phyloP scores from a whole-genome alignment of 2,329 filamentous ascomycete species.

The Paraphoma chrysanthemicola region DNA sequence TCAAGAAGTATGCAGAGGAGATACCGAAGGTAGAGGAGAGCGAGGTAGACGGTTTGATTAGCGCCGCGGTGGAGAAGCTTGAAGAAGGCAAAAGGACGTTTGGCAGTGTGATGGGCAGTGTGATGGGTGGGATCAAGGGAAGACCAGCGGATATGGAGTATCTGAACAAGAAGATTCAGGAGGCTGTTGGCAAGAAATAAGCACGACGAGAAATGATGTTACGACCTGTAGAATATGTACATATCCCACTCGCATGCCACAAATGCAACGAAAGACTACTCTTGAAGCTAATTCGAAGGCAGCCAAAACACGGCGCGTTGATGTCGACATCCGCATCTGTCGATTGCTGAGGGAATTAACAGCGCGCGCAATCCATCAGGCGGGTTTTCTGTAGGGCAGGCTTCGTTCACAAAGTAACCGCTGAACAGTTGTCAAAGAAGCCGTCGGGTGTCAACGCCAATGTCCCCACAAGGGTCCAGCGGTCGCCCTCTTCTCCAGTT shows the following conservation, averaged over 20 bases:
- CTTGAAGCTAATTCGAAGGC: too few species aligned
- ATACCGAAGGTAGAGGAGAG: conserved; percentile 66
- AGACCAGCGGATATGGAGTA: conserved; percentile 69
- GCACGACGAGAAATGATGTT: background rate
- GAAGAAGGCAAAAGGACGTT: conserved; percentile 59
- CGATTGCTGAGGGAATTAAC: too few species aligned
- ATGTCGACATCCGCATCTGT: too few species aligned
- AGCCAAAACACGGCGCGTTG: too few species aligned
- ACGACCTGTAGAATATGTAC: too few species aligned
- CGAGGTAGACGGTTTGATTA: conserved; percentile 64
- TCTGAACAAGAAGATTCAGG: conserved; percentile 67
- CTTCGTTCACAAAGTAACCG: background rate
- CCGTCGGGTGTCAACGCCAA: background rate
- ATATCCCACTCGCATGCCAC: too few species aligned
- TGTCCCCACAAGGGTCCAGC: background rate
- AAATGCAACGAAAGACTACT: too few species aligned
- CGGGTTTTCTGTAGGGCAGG: background rate
- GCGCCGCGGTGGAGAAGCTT: conserved; percentile 59
- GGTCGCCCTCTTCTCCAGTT: background rate
- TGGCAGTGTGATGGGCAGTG: conserved; percentile 69
- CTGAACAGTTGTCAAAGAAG: background rate
- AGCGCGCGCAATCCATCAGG: background rate
- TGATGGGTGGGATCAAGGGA: conserved; percentile 63
- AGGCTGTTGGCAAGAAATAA: conserved; percentile 30
- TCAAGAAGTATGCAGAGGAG: conserved; percentile 69